Evolutionary conservation across 371 early-diverging fungal species (phyloP).

Genomic region (Lichtheimia ornata): DNA sequence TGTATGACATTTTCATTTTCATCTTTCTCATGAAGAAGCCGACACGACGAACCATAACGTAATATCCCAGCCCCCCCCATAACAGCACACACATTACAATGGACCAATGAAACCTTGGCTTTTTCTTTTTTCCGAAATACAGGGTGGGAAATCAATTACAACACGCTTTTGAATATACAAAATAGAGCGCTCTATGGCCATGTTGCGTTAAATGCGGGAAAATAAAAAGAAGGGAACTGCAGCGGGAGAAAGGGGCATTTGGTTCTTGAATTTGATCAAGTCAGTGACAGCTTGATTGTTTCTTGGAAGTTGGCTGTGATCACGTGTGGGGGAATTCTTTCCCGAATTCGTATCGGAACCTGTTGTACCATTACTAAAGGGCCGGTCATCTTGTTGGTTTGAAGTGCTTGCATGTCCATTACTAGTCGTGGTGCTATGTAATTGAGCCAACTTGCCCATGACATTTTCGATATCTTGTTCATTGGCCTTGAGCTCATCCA

Average conservation of each 20-base stretch:
- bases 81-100: too few species aligned
- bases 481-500: slow-evolving; percentile 23
- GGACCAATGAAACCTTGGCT: too few species aligned
- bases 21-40: too few species aligned
- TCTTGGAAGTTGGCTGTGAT: slow-evolving; percentile 29
- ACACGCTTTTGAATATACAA: slow-evolving; percentile 4
- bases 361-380: too few species aligned
- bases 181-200: background rate
- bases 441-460: slow-evolving; percentile 18
- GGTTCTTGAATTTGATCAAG: slow-evolving; percentile 57
- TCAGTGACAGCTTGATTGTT: slow-evolving; percentile 48
- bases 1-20: too few species aligned
- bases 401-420: background rate
- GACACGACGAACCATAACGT: too few species aligned
- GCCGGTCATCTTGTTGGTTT: background rate
- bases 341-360: slow-evolving; percentile 17
- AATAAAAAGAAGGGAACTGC: slow-evolving; percentile 51
- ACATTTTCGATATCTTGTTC: slow-evolving; percentile 23
- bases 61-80: too few species aligned
- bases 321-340: background rate
- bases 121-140: too few species aligned
- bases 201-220: slow-evolving; percentile 22
- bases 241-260: slow-evolving; percentile 58
- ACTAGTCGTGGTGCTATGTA: background rate
- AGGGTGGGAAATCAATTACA: too few species aligned